phyloP scores from a whole-genome alignment of 306 rosid genomes.

The Cucumis cinereus region DNA sequence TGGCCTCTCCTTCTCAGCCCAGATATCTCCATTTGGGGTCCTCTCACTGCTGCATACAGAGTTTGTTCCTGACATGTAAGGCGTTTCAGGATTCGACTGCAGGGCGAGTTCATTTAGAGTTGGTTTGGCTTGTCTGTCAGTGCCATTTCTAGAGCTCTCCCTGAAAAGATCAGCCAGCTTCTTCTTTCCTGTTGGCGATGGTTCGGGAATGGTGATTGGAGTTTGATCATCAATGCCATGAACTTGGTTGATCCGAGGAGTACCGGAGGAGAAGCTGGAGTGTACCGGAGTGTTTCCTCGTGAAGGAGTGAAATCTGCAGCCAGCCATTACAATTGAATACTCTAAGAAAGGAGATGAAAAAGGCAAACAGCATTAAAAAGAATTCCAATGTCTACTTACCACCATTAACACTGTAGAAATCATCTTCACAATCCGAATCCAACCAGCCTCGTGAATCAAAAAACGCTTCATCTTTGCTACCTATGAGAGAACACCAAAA shows the following conservation, averaged over 20 bases:
- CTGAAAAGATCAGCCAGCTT: slow-evolving; percentile 59
- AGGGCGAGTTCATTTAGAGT: slow-evolving; percentile 20
- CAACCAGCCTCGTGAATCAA: slow-evolving; percentile 75
- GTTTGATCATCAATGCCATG: slow-evolving; percentile 18
- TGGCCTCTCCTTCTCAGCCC: slow-evolving; percentile 19
- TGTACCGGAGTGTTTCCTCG: slow-evolving; percentile 72
- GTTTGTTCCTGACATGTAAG: slow-evolving; percentile 30
- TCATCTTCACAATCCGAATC: slow-evolving; percentile 91
- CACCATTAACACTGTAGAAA: slow-evolving; percentile 86
- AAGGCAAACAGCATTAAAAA: not conserved
- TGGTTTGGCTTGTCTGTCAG: slow-evolving; percentile 18
- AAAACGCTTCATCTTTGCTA: slow-evolving; percentile 73
- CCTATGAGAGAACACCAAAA: slow-evolving; percentile 26
- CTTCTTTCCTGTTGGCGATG: slow-evolving; percentile 49
- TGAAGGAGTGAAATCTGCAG: slow-evolving; percentile 75
- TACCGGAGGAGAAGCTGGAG: slow-evolving; percentile 14
- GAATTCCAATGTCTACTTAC: slow-evolving; percentile 34
- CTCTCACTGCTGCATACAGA: slow-evolving; percentile 48
- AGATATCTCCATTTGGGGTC: slow-evolving; percentile 28
- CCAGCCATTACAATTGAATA: not conserved
- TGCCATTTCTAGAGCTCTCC: slow-evolving; percentile 35
- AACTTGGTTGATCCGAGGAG: slow-evolving; percentile 21
- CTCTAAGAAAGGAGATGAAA: not conserved
- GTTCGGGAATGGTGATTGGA: slow-evolving; percentile 19
- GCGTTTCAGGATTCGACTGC: slow-evolving; percentile 39